Evolutionary conservation across 75 land plant genomes (phyloP).

Genomic region (Sequoia sempervirens): DNA sequence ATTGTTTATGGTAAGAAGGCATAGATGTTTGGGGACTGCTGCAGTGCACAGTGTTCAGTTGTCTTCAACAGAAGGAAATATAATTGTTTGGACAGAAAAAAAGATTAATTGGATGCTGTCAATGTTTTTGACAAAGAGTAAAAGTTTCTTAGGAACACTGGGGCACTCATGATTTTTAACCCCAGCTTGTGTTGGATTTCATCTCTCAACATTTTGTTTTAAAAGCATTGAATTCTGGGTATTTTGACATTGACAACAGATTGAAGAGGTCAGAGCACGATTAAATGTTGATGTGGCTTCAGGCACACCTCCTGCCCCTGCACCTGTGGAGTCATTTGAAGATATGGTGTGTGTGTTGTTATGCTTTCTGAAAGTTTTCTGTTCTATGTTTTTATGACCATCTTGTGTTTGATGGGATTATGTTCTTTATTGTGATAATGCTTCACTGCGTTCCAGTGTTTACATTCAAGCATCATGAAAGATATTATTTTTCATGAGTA

Average conservation of each 20-base stretch:
- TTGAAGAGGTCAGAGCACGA: slow-evolving; percentile 63
- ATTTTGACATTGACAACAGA: slow-evolving; percentile 18
- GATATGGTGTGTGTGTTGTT: slow-evolving; percentile 53
- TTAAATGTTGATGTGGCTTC: slow-evolving; percentile 67
- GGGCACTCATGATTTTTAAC: background rate
- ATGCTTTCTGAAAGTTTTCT: background rate
- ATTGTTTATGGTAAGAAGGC: background rate
- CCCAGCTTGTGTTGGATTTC: slow-evolving; percentile 5
- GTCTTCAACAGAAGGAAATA: background rate
- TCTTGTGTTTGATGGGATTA: slow-evolving; percentile 2
- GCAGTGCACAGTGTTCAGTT: background rate
- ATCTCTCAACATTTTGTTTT: background rate
- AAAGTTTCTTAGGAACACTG: background rate
- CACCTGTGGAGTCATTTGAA: slow-evolving; percentile 66
- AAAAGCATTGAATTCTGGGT: background rate
- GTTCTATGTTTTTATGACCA: background rate
- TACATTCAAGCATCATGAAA: slow-evolving; percentile 62
- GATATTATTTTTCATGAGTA: slow-evolving; percentile 65
- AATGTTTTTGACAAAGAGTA: background rate
- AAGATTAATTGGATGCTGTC: background rate
- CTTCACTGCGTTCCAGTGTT: slow-evolving; percentile 20
- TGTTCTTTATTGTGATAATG: background rate
- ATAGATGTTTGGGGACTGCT: background rate
- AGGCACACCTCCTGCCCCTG: slow-evolving; percentile 51
- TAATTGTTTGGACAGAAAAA: background rate